Evolutionary conservation across 2,329 filamentous ascomycete species (phyloP).

Genomic region (Emergomyces orientalis): DNA sequence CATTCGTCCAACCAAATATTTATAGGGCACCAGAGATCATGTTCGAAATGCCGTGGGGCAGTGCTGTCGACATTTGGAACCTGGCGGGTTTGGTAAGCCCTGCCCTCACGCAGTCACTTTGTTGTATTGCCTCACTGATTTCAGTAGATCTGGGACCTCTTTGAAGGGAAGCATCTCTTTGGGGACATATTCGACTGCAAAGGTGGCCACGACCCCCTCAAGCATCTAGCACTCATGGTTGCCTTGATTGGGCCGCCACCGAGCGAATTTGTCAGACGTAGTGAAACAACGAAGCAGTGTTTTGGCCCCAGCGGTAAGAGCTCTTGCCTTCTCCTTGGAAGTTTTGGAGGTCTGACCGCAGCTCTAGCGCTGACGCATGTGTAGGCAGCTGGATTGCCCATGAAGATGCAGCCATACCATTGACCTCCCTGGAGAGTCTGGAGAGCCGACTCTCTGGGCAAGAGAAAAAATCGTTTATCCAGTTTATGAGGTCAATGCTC

Average conservation of each 20-base stretch:
- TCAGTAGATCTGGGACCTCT: constrained; percentile 14
- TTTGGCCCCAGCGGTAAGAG: constrained; percentile 20
- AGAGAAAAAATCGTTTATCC: constrained; percentile 28
- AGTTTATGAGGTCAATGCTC: constrained; percentile 32
- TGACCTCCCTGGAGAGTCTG: constrained; percentile 16
- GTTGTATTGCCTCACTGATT: not conserved
- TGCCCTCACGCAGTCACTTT: not conserved
- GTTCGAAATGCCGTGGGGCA: constrained; percentile 20
- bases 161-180: constrained; percentile 15
- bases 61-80: constrained; percentile 26
- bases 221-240: constrained; percentile 23
- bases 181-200: constrained; percentile 17
- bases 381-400: constrained; percentile 21
- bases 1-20: constrained; percentile 34
- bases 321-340: not conserved
- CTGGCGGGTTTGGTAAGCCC: constrained; percentile 20
- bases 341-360: constrained; percentile 3
- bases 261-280: constrained; percentile 20
- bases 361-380: constrained; percentile 10
- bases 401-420: constrained; percentile 18
- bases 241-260: constrained; percentile 23
- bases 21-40: constrained; percentile 26
- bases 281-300: constrained; percentile 23
- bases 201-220: constrained; percentile 21
- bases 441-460: constrained; percentile 19